A percentile compares a stretch with the other conserved stretches of the same genome.
Evolutionary conservation across 768 basidiomycete species (phyloP).

Genomic region (Mycena haematopus): DNA sequence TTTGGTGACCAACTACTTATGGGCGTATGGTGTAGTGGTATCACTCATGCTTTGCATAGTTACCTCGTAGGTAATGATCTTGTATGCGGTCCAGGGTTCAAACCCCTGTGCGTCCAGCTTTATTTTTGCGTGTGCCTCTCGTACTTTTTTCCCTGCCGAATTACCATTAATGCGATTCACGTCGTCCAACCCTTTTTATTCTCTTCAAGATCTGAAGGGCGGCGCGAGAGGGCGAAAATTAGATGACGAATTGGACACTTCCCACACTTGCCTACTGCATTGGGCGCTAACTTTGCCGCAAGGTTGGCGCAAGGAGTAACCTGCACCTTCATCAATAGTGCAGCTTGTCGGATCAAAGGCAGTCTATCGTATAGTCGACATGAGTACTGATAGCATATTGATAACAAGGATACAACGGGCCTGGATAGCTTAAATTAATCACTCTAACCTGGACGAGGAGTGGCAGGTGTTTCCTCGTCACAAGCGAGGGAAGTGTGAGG

Average conservation of each 20-base stretch:
- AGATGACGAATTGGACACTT: no score
- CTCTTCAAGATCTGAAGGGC: no score
- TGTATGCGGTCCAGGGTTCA: slow-evolving; percentile 27
- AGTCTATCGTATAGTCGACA: neutral
- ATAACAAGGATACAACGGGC: neutral
- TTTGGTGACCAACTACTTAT: no score
- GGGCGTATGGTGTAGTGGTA: slow-evolving; percentile 28
- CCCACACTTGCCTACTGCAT: no score
- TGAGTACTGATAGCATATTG: neutral
- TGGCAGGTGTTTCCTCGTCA: slow-evolving; percentile 3
- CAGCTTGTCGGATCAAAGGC: neutral
- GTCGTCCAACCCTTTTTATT: no score
- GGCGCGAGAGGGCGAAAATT: no score
- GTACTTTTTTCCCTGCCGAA: neutral
- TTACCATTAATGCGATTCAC: no score
- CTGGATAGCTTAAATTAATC: neutral
- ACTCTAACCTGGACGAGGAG: neutral
- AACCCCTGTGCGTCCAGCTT: slow-evolving; percentile 24
- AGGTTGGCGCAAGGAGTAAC: no score
- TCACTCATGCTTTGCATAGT: slow-evolving; percentile 24
- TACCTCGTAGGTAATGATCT: neutral
- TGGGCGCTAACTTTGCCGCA: no score
- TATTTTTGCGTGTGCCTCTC: neutral
- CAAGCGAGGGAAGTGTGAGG: slow-evolving; percentile 5
- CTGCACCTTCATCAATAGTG: no score